Evolutionary conservation across 345 rosid species (phyloP).

Genomic region (Gossypium sturtianum): DNA sequence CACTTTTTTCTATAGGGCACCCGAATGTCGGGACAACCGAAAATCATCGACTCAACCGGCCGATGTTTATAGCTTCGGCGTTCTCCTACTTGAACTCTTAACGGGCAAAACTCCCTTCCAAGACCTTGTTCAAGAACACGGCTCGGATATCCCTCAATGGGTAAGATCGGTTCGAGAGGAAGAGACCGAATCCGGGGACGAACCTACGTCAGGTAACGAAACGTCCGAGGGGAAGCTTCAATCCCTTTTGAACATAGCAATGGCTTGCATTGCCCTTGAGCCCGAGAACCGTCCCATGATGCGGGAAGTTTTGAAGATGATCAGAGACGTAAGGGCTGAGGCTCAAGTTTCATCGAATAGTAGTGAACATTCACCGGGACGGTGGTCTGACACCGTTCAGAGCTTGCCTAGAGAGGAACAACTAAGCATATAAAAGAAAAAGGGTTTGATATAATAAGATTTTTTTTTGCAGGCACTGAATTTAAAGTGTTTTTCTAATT

Average conservation of each 20-base stretch:
- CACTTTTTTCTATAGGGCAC: conserved; percentile 79
- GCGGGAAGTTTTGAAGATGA: conserved; percentile 88
- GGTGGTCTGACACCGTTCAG: conserved; percentile 96
- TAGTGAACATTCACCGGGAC: conserved; percentile 89
- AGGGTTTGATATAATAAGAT: conserved; percentile 6
- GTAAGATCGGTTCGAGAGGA: conserved; percentile 83
- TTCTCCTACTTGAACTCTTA: conserved; percentile 82
- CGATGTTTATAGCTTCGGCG: conserved; percentile 93
- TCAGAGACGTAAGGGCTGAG: conserved; percentile 82
- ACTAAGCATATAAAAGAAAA: conserved; percentile 44
- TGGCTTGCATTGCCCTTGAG: conserved; percentile 54
- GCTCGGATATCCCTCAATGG: conserved; percentile 88
- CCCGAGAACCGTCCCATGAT: conserved; percentile 68
- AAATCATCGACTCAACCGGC: conserved; percentile 70
- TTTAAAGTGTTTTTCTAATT: conserved; percentile 9
- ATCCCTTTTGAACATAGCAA: conserved; percentile 72
- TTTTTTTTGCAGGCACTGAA: conserved; percentile 7
- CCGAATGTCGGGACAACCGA: conserved; percentile 60
- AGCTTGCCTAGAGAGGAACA: conserved; percentile 95
- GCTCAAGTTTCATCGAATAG: conserved; percentile 85
- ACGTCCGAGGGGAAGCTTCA: conserved; percentile 86
- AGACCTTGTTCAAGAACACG: conserved; percentile 87
- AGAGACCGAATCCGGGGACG: conserved; percentile 90
- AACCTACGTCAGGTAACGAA: conserved; percentile 74
- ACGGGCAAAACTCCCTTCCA: conserved; percentile 93